Evolutionary conservation across 2,329 filamentous ascomycete species (phyloP).

Genomic region (Celoporthe dispersa): DNA sequence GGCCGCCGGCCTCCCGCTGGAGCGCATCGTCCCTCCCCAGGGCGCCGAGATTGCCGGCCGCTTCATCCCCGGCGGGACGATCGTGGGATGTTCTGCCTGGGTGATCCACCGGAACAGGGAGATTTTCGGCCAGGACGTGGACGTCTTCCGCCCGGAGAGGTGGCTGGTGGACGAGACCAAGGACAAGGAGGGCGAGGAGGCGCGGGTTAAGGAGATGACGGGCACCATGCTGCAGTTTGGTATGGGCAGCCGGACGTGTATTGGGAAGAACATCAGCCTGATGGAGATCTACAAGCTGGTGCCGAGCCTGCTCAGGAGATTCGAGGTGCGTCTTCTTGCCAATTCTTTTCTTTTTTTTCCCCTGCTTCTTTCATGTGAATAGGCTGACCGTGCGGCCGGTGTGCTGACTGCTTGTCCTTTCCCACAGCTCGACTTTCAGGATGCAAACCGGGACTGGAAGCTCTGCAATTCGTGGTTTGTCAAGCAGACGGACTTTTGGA

Average conservation of each 20-base stretch:
- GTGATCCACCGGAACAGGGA: conserved; percentile 70
- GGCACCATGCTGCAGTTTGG: conserved; percentile 75
- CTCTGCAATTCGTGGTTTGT: conserved; percentile 67
- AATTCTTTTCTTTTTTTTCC: conserved; percentile 46
- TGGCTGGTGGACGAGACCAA: conserved; percentile 57
- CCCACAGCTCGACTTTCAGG: conserved; percentile 56
- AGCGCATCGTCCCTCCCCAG: conserved; percentile 73
- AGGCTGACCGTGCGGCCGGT: conserved; percentile 32
- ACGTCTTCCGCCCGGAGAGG: conserved; percentile 69
- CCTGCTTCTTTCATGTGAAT: conserved; percentile 25
- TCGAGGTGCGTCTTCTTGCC: conserved; percentile 61
- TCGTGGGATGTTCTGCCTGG: conserved; percentile 77
- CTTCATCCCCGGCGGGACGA: conserved; percentile 69
- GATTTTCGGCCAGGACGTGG: conserved; percentile 69
- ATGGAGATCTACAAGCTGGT: conserved; percentile 68
- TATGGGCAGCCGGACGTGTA: conserved; percentile 72
- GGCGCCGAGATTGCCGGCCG: conserved; percentile 67
- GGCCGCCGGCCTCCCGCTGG: conserved; percentile 72
- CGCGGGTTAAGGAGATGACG: conserved; percentile 67
- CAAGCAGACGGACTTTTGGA: conserved; percentile 61
- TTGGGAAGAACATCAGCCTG: conserved; percentile 68
- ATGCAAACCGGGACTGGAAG: conserved; percentile 60
- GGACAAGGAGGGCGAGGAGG: conserved; percentile 57
- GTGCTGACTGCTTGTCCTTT: background rate
- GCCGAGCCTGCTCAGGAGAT: conserved; percentile 64